Percentiles rank a stretch among this genome's conserved stretches.
Conservation (phyloP, 768 basidiomycete genomes). For the Mycena epipterygia region DNA sequence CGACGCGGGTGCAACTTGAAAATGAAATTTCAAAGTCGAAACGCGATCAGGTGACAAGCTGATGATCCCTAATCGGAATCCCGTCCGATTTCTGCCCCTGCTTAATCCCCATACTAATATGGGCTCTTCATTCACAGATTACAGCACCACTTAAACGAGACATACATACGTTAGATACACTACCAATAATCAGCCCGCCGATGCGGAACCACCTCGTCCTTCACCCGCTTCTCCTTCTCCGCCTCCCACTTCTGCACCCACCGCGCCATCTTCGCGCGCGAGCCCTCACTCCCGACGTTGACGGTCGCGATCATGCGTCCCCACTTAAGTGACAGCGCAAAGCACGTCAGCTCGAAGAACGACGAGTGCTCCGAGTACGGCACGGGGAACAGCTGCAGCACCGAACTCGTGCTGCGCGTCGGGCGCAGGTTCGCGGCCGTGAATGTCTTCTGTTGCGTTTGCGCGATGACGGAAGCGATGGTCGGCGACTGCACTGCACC, state of each 20-base stretch:
- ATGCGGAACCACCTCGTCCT: constrained; percentile 52
- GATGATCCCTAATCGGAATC: too few relatives aligned
- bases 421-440: constrained; percentile 76
- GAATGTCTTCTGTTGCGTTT: constrained; percentile 76
- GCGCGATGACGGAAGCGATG: constrained; percentile 77
- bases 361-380: constrained; percentile 97
- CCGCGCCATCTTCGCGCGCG: constrained; percentile 86
- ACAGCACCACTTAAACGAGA: neutral
- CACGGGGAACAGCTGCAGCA: constrained; percentile 83
- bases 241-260: constrained; percentile 94
- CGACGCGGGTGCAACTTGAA: too few relatives aligned
- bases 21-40: too few relatives aligned
- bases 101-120: too few relatives aligned
- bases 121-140: too few relatives aligned
- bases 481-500: constrained; percentile 75
- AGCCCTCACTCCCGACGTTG: constrained; percentile 81
- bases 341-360: constrained; percentile 96
- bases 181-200: constrained; percentile 66
- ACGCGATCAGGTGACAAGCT: too few relatives aligned
- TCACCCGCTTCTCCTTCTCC: constrained; percentile 74
- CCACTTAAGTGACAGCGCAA: constrained; percentile 91
- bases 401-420: constrained; percentile 77
- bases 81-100: too few relatives aligned
- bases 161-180: constrained; percentile 7
- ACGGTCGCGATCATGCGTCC: constrained; percentile 95